phyloP scores from a whole-genome alignment of 2,329 filamentous ascomycete species.

The Acrodontium crateriforme region DNA sequence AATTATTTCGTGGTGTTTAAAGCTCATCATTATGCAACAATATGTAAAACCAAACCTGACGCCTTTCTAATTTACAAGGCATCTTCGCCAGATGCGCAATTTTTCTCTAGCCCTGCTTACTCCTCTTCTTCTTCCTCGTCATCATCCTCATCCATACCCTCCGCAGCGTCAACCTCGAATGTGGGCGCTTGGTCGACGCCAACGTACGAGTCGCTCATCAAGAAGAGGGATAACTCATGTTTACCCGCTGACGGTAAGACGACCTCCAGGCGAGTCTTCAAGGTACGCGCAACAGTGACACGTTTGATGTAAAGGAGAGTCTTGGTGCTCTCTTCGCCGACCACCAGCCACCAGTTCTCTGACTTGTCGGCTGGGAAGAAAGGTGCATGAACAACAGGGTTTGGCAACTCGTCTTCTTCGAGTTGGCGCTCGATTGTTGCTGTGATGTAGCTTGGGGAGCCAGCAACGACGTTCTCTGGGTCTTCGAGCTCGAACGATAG shows the following conservation, averaged over 20 bases:
- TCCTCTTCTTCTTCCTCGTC: slow-evolving; percentile 57
- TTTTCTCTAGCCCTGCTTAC: too few species aligned
- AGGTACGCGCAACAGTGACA: slow-evolving; percentile 66
- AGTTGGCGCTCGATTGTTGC: slow-evolving; percentile 76
- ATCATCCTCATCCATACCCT: slow-evolving; percentile 91
- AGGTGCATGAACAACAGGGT: slow-evolving; percentile 79
- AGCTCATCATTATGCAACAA: too few species aligned
- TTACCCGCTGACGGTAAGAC: slow-evolving; percentile 72
- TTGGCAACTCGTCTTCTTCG: slow-evolving; percentile 56
- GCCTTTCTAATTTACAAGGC: too few species aligned
- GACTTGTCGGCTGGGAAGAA: slow-evolving; percentile 88
- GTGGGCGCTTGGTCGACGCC: slow-evolving; percentile 92
- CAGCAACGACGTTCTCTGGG: slow-evolving; percentile 63
- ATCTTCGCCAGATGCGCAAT: too few species aligned
- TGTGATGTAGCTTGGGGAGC: slow-evolving; percentile 67
- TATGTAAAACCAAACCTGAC: too few species aligned
- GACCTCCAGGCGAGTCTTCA: slow-evolving; percentile 74
- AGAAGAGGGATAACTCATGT: slow-evolving; percentile 76
- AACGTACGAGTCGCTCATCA: slow-evolving; percentile 96
- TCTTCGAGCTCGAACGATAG: slow-evolving; percentile 80
- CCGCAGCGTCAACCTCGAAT: slow-evolving; percentile 72
- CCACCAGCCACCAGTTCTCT: slow-evolving; percentile 98
- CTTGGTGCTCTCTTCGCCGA: slow-evolving; percentile 82
- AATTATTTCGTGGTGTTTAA: too few species aligned
- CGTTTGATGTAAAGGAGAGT: slow-evolving; percentile 86